A percentile compares a stretch with the other conserved stretches of the same genome.
phyloP scores from a whole-genome alignment of 2,329 filamentous ascomycete species.

The Aureobasidium sp. region DNA sequence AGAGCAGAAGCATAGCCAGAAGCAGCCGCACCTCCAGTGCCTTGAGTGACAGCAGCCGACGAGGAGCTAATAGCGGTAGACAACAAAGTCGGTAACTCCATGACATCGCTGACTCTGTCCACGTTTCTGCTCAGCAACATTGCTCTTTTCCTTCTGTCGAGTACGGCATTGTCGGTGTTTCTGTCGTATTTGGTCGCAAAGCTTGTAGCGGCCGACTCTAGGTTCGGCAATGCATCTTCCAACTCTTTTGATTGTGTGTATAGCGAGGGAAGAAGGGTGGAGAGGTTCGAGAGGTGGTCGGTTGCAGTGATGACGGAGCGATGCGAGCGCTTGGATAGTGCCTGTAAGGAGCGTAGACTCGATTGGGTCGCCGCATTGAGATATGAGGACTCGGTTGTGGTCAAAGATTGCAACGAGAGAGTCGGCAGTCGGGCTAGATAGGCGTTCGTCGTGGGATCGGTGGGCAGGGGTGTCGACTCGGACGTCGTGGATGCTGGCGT shows the following conservation, averaged over 20 bases:
- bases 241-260: constrained; percentile 58
- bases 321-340: constrained; percentile 81
- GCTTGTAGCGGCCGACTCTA: constrained; percentile 67
- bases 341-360: constrained; percentile 72
- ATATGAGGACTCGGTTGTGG: constrained; percentile 64
- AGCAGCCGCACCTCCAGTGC: constrained; percentile 38
- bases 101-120: constrained; percentile 79
- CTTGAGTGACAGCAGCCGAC: constrained; percentile 36
- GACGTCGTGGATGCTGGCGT: constrained; percentile 18
- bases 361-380: constrained; percentile 76
- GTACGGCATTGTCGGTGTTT: constrained; percentile 50
- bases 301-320: constrained; percentile 75
- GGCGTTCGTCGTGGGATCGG: constrained; percentile 48
- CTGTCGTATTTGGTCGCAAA: constrained; percentile 82
- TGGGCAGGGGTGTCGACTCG: constrained; percentile 26
- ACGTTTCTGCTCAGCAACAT: constrained; percentile 78
- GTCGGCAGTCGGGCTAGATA: constrained; percentile 75
- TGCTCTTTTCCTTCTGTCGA: constrained; percentile 67
- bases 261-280: constrained; percentile 61
- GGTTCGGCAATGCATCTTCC: constrained; percentile 61
- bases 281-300: constrained; percentile 64
- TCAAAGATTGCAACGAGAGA: constrained; percentile 63
- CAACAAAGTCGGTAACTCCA: constrained; percentile 80
- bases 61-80: constrained; percentile 61
- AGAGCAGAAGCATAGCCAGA: constrained; percentile 68